These are phyloP conservation scores for Didymella exigua DNA, from an alignment of 2,329 filamentous ascomycete species.

Conservation along the genomic window DNA sequence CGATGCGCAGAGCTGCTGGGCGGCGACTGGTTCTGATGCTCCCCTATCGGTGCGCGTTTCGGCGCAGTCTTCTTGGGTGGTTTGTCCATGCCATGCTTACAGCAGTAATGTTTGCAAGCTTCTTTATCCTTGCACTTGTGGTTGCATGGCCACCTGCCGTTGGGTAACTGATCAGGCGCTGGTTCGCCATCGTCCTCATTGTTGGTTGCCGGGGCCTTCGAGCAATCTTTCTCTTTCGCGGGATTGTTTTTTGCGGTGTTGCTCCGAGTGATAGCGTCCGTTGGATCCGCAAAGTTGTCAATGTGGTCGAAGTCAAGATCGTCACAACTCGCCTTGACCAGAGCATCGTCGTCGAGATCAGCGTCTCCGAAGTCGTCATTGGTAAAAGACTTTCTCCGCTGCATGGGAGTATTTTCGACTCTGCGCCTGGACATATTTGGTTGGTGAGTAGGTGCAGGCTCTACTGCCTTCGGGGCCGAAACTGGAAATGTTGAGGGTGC, in stretches of 20 bases:
- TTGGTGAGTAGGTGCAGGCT: constrained; percentile 21
- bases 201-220: constrained; percentile 9
- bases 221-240: constrained; percentile 9
- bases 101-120: constrained; percentile 74
- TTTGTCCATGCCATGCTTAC: constrained; percentile 71
- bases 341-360: constrained; percentile 59
- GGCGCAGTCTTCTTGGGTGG: constrained; percentile 54
- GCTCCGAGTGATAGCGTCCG: constrained; percentile 22
- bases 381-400: constrained; percentile 15
- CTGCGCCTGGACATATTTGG: constrained; percentile 43
- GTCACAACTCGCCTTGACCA: constrained; percentile 52
- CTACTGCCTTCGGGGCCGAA: constrained; percentile 15
- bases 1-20: constrained; percentile 5
- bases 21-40: constrained; percentile 9
- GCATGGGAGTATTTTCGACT: constrained; percentile 19
- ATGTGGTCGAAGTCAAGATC: constrained; percentile 57
- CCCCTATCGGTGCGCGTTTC: constrained; percentile 28
- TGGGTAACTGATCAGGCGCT: constrained; percentile 62
- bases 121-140: constrained; percentile 69
- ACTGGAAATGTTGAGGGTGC: constrained; percentile 53
- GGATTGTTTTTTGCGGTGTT: constrained; percentile 28
- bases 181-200: constrained; percentile 15
- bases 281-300: constrained; percentile 54
- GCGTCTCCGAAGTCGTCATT: constrained; percentile 61
- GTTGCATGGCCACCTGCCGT: constrained; percentile 76